These are phyloP conservation scores for Xylaria grammica DNA, from an alignment of 495 filamentous ascomycete genomes.

Conservation along the genomic window DNA sequence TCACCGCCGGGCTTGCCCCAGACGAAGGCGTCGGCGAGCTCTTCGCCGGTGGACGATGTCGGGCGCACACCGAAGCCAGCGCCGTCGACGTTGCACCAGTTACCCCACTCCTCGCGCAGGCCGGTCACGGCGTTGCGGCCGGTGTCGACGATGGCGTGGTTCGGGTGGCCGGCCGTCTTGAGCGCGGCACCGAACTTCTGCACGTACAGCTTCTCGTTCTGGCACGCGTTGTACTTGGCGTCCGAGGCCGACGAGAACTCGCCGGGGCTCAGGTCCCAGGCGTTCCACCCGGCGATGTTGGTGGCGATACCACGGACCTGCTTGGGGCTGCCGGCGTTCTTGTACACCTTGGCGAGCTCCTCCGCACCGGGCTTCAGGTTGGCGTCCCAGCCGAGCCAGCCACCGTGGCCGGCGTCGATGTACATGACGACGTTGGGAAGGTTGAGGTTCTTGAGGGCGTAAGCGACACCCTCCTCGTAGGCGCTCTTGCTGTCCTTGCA, in stretches of 20 bases:
- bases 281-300: slow-evolving; percentile 82
- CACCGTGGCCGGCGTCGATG: slow-evolving; percentile 79
- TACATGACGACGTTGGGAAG: slow-evolving; percentile 84
- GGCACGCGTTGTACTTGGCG: slow-evolving; percentile 59
- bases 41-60: slow-evolving; percentile 64
- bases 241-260: slow-evolving; percentile 67
- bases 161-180: slow-evolving; percentile 64
- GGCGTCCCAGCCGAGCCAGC: slow-evolving; percentile 83
- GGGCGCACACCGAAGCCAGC: slow-evolving; percentile 77
- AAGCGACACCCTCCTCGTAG: slow-evolving; percentile 73
- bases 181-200: slow-evolving; percentile 69
- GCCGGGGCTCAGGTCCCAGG: slow-evolving; percentile 62
- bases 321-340: slow-evolving; percentile 65
- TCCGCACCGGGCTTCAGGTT: slow-evolving; percentile 75
- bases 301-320: slow-evolving; percentile 75
- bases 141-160: slow-evolving; percentile 75
- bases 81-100: slow-evolving; percentile 84
- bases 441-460: slow-evolving; percentile 73
- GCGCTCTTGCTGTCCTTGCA: slow-evolving; percentile 66
- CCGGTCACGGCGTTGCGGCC: slow-evolving; percentile 72
- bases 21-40: slow-evolving; percentile 75
- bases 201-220: slow-evolving; percentile 78
- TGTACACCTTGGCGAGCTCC: slow-evolving; percentile 71
- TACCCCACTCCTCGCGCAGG: slow-evolving; percentile 71
- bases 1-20: slow-evolving; percentile 88